Evolutionary conservation across 2,329 filamentous ascomycete genomes (phyloP), one percentile per base, ranked within the genome.

Genomic region (Aspergillus proliferans): DNA sequence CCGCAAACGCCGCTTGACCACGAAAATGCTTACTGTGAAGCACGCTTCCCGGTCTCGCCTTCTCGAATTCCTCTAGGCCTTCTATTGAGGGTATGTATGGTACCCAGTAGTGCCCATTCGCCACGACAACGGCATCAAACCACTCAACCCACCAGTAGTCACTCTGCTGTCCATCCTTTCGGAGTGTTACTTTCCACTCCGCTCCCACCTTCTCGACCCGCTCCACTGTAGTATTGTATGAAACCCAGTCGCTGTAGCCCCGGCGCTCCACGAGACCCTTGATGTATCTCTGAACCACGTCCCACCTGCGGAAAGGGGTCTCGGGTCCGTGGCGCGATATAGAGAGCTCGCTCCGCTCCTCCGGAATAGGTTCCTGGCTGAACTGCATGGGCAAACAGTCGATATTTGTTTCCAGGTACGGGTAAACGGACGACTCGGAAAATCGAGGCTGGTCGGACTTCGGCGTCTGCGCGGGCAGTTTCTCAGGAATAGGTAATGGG

Each of bases 351-450:
- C 66, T 68, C 41, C 64, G 56, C 38, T 67, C 62, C 1, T 61
- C 60, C 0, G 78, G 72, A 18, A 82, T 76, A 0, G 71, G 69
- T 45, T 81, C 78, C 51, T 79, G 70, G 2, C 71, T 75, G 60
- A 79, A 85, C 15, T 74, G 68, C 82, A 84, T 84, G 0, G 79
- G 68, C 4, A 73, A 53, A 6, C 69, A 66, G 53, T 78, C 74
- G 36, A 85, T 76, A 53, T 85, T 85, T 1, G 80, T 84, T 59
- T 84, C 79, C 8, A 84, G 66, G 36, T 78, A 76, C 0, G 78
- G 77, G 54, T 84, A 83, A 10, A 83, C 71, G 0, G 76, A 76
- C 0, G 78, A 78, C 47, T 81, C 78, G 12, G 70, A 60, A 58
- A 76, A 80, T 2, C 78, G 75, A 9, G 71, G 69, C 46, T 71